Percentiles rank a stretch among this genome's conserved stretches.
These are phyloP conservation scores for Cydonia oblonga DNA, from an alignment of 331 rosid genomes.

Conservation along the genomic window DNA sequence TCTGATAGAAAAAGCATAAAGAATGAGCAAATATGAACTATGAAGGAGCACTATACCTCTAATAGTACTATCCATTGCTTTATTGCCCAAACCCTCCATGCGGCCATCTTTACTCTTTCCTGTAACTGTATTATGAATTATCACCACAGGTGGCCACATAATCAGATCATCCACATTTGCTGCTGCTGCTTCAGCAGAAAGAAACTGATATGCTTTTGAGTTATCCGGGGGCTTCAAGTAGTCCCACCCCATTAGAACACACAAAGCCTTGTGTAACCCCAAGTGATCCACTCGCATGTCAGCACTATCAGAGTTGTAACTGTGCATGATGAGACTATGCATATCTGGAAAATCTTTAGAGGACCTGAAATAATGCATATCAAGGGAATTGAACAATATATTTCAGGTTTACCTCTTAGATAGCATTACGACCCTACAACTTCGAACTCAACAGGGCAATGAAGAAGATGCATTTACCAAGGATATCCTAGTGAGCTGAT, in stretches of 20 bases:
- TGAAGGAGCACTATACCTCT: constrained; percentile 69
- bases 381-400: constrained; percentile 48
- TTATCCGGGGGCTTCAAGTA: constrained; percentile 76
- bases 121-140: constrained; percentile 80
- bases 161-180: constrained; percentile 85
- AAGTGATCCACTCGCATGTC: constrained; percentile 75
- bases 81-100: constrained; percentile 99
- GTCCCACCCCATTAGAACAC: constrained; percentile 98
- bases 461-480: constrained; percentile 18
- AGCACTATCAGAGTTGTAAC: constrained; percentile 65
- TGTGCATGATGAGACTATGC: constrained; percentile 90
- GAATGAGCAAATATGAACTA: constrained; percentile 13
- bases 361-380: constrained; percentile 84
- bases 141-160: constrained; percentile 98
- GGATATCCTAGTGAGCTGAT: background rate
- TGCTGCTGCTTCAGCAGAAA: constrained; percentile 88
- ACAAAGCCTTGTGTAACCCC: constrained; percentile 93
- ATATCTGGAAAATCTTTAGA: constrained; percentile 82
- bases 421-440: constrained; percentile 21
- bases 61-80: constrained; percentile 75
- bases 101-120: constrained; percentile 93
- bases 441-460: constrained; percentile 19
- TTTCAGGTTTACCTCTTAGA: constrained; percentile 37
- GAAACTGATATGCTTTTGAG: constrained; percentile 69
- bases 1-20: constrained; percentile 18